Base-by-base conservation (phyloP, 208 protist genomes). In the Eutreptiella sp. region DNA sequence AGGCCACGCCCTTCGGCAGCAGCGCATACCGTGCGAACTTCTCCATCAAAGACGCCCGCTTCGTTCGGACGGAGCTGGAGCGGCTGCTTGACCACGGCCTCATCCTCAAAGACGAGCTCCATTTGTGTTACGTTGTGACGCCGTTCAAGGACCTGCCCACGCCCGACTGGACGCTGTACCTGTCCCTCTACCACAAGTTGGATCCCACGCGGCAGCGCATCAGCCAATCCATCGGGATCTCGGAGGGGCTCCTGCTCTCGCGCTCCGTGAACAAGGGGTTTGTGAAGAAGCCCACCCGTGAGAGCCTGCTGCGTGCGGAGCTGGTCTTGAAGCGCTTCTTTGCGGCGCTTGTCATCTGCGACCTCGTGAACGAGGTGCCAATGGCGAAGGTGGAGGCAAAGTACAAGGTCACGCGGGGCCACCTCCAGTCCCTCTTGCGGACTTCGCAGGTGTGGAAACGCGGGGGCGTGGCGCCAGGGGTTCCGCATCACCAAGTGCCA, bases 121-220 rank as follows among this genome's bases (percentile, higher is more conserved):
- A 93, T 55, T 60, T 91, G 1, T 86, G 81, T 66, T 93, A 90
- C 72, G 86, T 89, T 59, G 46, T 86, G 16, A 88, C 84, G 0
- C 87, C 87, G 1, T 47, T 92, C n/a, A 72, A 80, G 1, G 81
- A 87, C 52, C 38, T 81, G 70, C n/a, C n/a, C n/a, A n/a, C n/a
- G n/a, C n/a, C n/a, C n/a, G 74, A 90, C 55, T 93, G 87, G 87
- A 41, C 29, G 32, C 53, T 75, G 38, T 87, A 88, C 62, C 68
- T 67, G 39, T 32, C 68, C 32, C 38, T 90, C 45, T 72, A 87
- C 54, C 69, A 71, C 1, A 70, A 68, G 23, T 75, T 90, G 42
- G 70, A 50, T 36, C 80, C 88, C 48, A 72, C 64, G 19, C 80
- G 79, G 11, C 78, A 84, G 72, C 75, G 77, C 62, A 91, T 93